Evolutionary conservation across 148 eudicot genomes (phyloP), one percentile per base, ranked within the genome.

Genomic region (Oxyria digyna): DNA sequence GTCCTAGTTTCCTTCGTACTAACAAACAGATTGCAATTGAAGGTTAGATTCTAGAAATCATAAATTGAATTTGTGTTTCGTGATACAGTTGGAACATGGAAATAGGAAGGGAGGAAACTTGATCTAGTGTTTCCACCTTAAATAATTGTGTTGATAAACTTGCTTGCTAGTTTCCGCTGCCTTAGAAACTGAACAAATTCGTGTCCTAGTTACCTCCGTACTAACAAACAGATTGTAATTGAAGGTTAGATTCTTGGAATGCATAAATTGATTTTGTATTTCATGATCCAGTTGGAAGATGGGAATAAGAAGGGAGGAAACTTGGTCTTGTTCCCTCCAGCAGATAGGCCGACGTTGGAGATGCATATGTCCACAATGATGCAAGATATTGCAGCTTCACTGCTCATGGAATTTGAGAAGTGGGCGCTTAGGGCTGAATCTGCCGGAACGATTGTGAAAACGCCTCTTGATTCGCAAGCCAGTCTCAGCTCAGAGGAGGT

Each of bases 401-500:
- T 94, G 81, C 76, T 94, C 81, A 94, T 94, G 98, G 92, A 86
- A 73, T 94, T 90, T 67, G 98, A 94, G 74, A 90, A 88, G 67
- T 89, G 90, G 90, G 97, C 87, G 74, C 96, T 94, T 46, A 81
- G 84, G 76, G 95, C 97, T 13, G 97, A 90, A 76, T 86, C 98
- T 70, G 92, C 86, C 59, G 98, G 98, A 74, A 89, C 96, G 52
- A 89, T 93, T 77, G 81, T 93, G 63, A 93, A 93, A 85, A 93
- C 98, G 31, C 98, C 98, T 72, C 76, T 93, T 67, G 96, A 93
- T 86, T 93, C 98, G 76, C 96, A 93, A 93, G 89, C 98, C 63
- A 90, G 86, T 86, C 97, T 94, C 79, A 86, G 85, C 82, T 94
- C 98, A 81, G 97, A 94, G 95, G 98, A 94, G 97, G 98, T 94